Conservation (phyloP, 768 basidiomycete species). For the Coprinellus micaceus region DNA sequence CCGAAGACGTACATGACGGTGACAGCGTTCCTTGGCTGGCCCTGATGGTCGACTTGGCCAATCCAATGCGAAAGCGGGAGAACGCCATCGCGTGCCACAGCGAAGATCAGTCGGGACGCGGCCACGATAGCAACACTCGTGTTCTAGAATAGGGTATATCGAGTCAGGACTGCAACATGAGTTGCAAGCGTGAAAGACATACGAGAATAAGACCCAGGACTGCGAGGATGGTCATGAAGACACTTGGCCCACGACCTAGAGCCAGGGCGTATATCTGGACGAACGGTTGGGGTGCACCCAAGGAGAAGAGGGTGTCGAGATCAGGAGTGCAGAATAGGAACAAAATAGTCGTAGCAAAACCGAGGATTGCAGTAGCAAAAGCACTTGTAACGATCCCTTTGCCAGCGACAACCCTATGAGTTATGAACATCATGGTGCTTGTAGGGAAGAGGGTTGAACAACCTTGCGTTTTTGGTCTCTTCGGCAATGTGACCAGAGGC, state of each 20-base stretch:
- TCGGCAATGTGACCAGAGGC: constrained; percentile 86
- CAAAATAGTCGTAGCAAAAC: constrained; percentile 73
- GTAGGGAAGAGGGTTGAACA: no score
- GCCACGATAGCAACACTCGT: constrained; percentile 87
- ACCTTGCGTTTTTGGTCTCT: constrained; percentile 82
- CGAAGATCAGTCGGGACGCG: constrained; percentile 83
- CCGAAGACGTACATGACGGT: constrained; percentile 84
- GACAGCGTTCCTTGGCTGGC: constrained; percentile 82
- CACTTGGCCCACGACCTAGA: constrained; percentile 70
- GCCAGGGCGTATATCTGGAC: constrained; percentile 85
- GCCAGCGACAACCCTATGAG: constrained; percentile 64
- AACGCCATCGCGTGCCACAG: constrained; percentile 92
- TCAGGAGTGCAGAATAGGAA: constrained; percentile 86
- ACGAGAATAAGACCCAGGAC: constrained; percentile 83
- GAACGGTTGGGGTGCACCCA: constrained; percentile 87
- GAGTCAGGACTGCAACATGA: neutral
- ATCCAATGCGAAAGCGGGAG: constrained; percentile 84
- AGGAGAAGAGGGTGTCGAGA: constrained; percentile 66
- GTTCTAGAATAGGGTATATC: constrained; percentile 44
- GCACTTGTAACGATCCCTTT: constrained; percentile 80
- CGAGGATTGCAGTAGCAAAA: constrained; percentile 73
- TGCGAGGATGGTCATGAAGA: constrained; percentile 87
- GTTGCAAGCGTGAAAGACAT: no score
- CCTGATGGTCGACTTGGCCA: constrained; percentile 60
- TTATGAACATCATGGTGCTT: neutral